phyloP scores from a whole-genome alignment of 176 grass and related monocot genomes.

The Phoenix dactylifera region DNA sequence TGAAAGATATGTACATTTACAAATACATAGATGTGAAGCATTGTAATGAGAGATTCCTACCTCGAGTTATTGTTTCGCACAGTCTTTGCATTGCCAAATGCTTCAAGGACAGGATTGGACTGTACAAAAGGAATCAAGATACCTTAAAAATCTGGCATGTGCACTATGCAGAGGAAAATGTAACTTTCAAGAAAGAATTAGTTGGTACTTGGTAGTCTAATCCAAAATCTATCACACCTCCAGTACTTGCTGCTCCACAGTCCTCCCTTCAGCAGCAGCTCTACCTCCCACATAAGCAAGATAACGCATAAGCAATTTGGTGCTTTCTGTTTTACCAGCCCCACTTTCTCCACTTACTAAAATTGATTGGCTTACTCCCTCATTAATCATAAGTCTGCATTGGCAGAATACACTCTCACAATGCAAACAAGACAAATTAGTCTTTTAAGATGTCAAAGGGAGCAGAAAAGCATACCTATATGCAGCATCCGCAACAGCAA shows the following conservation, averaged over 20 bases:
- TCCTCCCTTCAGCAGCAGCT: slow-evolving; percentile 49
- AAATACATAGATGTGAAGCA: slow-evolving; percentile 1
- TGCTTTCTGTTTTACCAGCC: slow-evolving; percentile 87
- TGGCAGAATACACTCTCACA: slow-evolving; percentile 8
- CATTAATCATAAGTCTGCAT: slow-evolving; percentile 69
- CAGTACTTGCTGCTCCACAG: slow-evolving; percentile 78
- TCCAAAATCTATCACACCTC: slow-evolving; percentile 36
- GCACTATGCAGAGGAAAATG: too few relatives aligned
- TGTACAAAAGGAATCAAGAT: slow-evolving; percentile 32
- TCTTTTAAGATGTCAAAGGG: background rate
- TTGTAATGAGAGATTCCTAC: slow-evolving; percentile 25
- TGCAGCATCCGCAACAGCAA: slow-evolving; percentile 81
- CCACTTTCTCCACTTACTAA: slow-evolving; percentile 89
- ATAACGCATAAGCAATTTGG: slow-evolving; percentile 89
- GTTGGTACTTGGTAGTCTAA: background rate
- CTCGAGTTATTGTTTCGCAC: slow-evolving; percentile 92
- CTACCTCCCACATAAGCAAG: slow-evolving; percentile 85
- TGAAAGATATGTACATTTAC: background rate
- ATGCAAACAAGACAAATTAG: slow-evolving; percentile 8
- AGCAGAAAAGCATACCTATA: slow-evolving; percentile 48
- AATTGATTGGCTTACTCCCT: slow-evolving; percentile 60
- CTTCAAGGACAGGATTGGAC: slow-evolving; percentile 92
- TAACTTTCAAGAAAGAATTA: background rate
- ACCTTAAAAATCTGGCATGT: too few relatives aligned
- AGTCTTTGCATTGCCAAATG: slow-evolving; percentile 93